A percentile compares a stretch with the other conserved stretches of the same genome.
phyloP scores from a whole-genome alignment of 2,329 filamentous ascomycete genomes.

The Aureobasidium subglaciale region DNA sequence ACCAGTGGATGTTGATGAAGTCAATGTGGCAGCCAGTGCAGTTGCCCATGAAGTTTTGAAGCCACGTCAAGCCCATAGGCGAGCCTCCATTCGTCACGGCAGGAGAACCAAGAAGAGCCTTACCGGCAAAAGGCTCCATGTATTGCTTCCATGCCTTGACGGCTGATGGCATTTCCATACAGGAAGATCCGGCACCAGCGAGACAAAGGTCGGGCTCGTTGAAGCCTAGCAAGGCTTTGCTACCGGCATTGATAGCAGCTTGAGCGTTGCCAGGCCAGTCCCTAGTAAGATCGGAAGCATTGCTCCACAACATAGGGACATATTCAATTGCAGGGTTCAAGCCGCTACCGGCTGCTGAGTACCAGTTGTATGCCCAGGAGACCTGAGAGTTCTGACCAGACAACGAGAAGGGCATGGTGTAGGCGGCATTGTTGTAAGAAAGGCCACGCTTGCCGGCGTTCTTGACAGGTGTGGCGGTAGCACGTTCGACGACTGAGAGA shows the following conservation, averaged over 20 bases:
- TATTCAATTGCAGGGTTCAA: slow-evolving; percentile 22
- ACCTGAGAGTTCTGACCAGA: slow-evolving; percentile 30
- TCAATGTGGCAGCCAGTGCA: slow-evolving; percentile 50
- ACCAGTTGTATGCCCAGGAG: slow-evolving; percentile 26
- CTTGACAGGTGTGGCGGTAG: slow-evolving; percentile 20
- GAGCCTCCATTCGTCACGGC: slow-evolving; percentile 52
- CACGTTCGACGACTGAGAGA: background rate
- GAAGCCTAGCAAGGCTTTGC: slow-evolving; percentile 54
- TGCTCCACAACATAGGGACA: slow-evolving; percentile 23
- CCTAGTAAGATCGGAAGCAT: slow-evolving; percentile 18
- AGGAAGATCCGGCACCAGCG: slow-evolving; percentile 42
- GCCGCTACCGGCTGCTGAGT: slow-evolving; percentile 30
- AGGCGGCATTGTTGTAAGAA: slow-evolving; percentile 55
- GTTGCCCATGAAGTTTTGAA: slow-evolving; percentile 43
- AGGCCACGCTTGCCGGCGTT: slow-evolving; percentile 55
- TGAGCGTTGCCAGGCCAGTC: slow-evolving; percentile 21
- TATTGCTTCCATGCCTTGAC: slow-evolving; percentile 45
- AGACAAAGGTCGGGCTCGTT: slow-evolving; percentile 58
- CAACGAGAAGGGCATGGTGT: slow-evolving; percentile 34
- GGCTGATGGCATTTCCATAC: slow-evolving; percentile 44
- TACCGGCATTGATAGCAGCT: slow-evolving; percentile 22
- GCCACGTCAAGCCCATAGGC: slow-evolving; percentile 45
- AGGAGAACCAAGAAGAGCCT: slow-evolving; percentile 47
- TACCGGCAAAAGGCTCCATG: slow-evolving; percentile 47
- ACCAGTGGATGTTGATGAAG: slow-evolving; percentile 58